phyloP scores from a whole-genome alignment of 495 filamentous ascomycete genomes.

The Arthonia radiata region DNA sequence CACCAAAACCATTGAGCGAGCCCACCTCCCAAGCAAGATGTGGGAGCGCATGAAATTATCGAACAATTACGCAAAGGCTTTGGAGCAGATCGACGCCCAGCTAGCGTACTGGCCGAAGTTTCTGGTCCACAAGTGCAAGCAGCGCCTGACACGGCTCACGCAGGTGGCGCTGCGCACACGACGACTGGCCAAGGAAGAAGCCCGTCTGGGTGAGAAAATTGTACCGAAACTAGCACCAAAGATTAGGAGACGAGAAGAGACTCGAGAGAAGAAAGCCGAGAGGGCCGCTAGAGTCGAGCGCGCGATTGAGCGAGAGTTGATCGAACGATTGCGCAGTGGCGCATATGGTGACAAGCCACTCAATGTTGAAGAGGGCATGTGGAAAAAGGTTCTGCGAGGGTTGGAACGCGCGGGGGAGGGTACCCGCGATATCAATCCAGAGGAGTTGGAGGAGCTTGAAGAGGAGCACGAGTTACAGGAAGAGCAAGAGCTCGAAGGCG shows the following conservation, averaged over 20 bases:
- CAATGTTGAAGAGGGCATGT: slow-evolving; percentile 80
- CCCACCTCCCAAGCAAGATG: slow-evolving; percentile 73
- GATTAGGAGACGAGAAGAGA: slow-evolving; percentile 65
- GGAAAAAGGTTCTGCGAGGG: slow-evolving; percentile 89
- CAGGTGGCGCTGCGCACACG: slow-evolving; percentile 78
- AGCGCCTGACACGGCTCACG: slow-evolving; percentile 77
- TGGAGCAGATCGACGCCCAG: slow-evolving; percentile 66
- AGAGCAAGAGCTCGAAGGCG: slow-evolving; percentile 32
- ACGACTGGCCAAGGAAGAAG: slow-evolving; percentile 65
- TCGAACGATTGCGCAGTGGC: slow-evolving; percentile 72
- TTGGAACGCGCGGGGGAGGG: slow-evolving; percentile 72
- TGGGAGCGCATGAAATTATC: slow-evolving; percentile 91
- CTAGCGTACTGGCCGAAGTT: slow-evolving; percentile 95
- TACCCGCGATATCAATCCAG: slow-evolving; percentile 62
- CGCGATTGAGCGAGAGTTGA: slow-evolving; percentile 84
- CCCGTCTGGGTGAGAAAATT: slow-evolving; percentile 66
- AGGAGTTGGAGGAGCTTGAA: slow-evolving; percentile 65
- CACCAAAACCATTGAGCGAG: slow-evolving; percentile 85
- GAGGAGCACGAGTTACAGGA: slow-evolving; percentile 37
- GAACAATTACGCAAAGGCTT: slow-evolving; percentile 66
- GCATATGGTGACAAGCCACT: slow-evolving; percentile 87
- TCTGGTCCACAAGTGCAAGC: slow-evolving; percentile 89
- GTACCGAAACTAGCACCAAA: slow-evolving; percentile 87
- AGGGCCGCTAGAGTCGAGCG: slow-evolving; percentile 87
- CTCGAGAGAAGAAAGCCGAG: slow-evolving; percentile 79